Evolutionary conservation across 129 eudicot species (phyloP), one percentile per base, ranked within the genome.

Genomic region (Chrysanthemum lavandulifolium): DNA sequence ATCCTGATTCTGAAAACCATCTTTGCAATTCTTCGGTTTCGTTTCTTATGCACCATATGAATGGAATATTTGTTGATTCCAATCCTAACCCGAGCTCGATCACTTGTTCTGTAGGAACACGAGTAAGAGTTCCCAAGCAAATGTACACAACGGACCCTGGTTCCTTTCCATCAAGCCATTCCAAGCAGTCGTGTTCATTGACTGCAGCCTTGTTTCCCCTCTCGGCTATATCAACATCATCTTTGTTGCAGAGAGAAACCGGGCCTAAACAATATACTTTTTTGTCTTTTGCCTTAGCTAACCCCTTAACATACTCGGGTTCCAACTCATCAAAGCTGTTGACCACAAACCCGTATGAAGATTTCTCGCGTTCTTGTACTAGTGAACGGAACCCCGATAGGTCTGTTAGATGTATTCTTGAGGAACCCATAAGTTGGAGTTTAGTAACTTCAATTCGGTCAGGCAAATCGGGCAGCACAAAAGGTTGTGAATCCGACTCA

Each of bases 41-140:
- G 15, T 76, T 51, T 53, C 81, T 80, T n/a, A 84, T 70, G 18
- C 82, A 62, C 81, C 82, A 76, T 25, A 89, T 73, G 67, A 87
- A 87, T n/a, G 89, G 89, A 0, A 56, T 21, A 49, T 69, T 73
- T 3, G 85, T 79, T 5, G 57, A 63, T 71, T 84, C 89, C 50
- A 87, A 49, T 3, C 87, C 93, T 6, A 77, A 53, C 13, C 80
- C 89, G 13, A 87, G 76, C 67, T 87, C 89, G 5, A 53, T 78
- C 29, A 84, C 4, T 62, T 87, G 94, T 2, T 65, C 29, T 0
- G 60, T 12, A 11, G 84, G 43, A 2, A 80, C 47, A 12, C 70
- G 75, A 8, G 83, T 61, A 13, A 87, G 60, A 76, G 87, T 87
- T 21, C 91, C 87, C n/a, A 80, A 71, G 13, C 87, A 74, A 14